phyloP scores from a whole-genome alignment of 768 basidiomycete genomes.

The Lepiota subincarnata region DNA sequence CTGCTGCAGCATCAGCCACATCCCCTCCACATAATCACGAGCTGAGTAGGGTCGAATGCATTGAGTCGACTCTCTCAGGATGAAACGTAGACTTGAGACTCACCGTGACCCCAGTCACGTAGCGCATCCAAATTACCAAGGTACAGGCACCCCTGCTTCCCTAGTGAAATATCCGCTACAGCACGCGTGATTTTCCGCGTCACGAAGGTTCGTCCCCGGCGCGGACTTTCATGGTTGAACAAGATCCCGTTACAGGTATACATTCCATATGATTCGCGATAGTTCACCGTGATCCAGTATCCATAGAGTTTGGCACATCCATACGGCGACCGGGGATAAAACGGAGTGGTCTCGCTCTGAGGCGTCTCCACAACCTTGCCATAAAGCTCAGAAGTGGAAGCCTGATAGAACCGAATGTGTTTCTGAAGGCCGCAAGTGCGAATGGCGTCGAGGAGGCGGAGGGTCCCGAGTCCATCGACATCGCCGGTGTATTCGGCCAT shows the following conservation, averaged over 20 bases:
- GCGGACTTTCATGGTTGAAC: conserved; percentile 97
- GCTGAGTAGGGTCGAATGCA: conserved; percentile 36
- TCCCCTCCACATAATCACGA: conserved; percentile 91
- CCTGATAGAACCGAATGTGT: conserved; percentile 94
- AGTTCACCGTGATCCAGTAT: conserved; percentile 89
- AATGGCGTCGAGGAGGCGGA: conserved; percentile 93
- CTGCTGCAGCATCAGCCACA: conserved; percentile 98
- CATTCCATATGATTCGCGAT: conserved; percentile 95
- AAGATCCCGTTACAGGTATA: conserved; percentile 95
- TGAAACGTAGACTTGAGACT: conserved; percentile 20
- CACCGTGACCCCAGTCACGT: conserved; percentile 98
- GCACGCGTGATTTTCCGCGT: conserved; percentile 93
- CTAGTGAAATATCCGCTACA: conserved; percentile 85
- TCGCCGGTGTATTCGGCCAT: conserved; percentile 99
- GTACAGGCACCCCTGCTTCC: conserved; percentile 88
- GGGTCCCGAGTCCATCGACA: conserved; percentile 92
- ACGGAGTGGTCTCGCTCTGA: conserved; percentile 93
- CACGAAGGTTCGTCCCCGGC: conserved; percentile 92
- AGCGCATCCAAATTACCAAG: conserved; percentile 92
- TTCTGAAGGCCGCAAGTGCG: conserved; percentile 93
- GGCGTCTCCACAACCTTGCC: conserved; percentile 96
- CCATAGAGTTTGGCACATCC: conserved; percentile 94
- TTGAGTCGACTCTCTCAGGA: not conserved
- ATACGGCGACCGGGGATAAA: conserved; percentile 97
- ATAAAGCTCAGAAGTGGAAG: conserved; percentile 95